Conservation (phyloP, 2,329 filamentous ascomycete genomes). For the Cladosporium velox region DNA sequence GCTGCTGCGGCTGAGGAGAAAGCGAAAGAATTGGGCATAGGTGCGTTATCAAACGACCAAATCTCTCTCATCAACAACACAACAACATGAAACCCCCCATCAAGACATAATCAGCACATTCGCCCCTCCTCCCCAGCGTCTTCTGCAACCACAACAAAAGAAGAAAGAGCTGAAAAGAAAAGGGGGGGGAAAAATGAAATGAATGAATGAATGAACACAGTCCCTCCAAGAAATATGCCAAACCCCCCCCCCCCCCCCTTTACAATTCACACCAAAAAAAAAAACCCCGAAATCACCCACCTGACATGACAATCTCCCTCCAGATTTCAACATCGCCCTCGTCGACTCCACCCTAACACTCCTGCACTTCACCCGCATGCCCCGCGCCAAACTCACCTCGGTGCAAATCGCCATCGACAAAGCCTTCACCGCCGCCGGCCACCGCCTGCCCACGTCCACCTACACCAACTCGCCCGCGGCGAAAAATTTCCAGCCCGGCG, state of each 20-base stretch:
- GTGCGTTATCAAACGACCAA: conserved; percentile 24
- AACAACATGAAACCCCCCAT: too few species aligned
- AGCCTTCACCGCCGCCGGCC: conserved; percentile 59
- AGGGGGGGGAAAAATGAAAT: too few species aligned
- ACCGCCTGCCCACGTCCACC: conserved; percentile 52
- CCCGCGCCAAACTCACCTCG: conserved; percentile 53
- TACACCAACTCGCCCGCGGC: conserved; percentile 44
- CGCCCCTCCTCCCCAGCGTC: background rate
- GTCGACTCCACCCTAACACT: conserved; percentile 50
- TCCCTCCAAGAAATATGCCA: too few species aligned
- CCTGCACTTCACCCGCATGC: conserved; percentile 52
- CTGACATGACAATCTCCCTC: too few species aligned
- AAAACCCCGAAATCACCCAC: too few species aligned
- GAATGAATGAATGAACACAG: too few species aligned
- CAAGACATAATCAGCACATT: too few species aligned
- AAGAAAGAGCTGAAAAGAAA: too few species aligned
- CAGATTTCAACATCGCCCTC: conserved; percentile 54
- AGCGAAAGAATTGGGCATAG: conserved; percentile 40
- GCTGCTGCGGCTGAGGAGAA: conserved; percentile 39
- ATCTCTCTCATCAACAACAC: background rate
- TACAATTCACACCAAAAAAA: too few species aligned
- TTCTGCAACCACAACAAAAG: background rate
- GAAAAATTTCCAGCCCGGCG: conserved; percentile 56
- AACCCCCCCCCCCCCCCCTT: too few species aligned
- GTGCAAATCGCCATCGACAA: conserved; percentile 66